A percentile compares a stretch with the other conserved stretches of the same genome.
Conservation (phyloP, 1,284 basidiomycete species). For the Cryptococcus sp. region DNA sequence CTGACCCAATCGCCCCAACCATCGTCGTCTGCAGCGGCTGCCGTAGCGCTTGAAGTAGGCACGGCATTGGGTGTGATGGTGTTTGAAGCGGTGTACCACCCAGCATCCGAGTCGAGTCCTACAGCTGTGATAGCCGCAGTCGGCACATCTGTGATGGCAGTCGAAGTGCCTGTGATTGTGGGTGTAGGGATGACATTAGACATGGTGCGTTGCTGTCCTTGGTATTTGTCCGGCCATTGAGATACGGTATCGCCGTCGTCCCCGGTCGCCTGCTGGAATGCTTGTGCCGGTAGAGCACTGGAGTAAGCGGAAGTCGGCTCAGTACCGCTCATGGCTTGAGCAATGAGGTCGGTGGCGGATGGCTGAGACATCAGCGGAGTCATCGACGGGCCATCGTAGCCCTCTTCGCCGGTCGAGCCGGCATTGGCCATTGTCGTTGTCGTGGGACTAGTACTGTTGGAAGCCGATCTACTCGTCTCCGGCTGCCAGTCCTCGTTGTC, state of each 20-base stretch:
- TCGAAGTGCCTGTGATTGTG: conserved; percentile 1
- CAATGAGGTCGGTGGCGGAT: conserved; percentile 11
- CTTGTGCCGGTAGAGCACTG: too few relatives aligned
- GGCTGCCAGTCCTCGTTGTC: too few relatives aligned
- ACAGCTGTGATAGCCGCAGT: neutral
- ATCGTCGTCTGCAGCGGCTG: neutral
- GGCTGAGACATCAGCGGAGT: neutral
- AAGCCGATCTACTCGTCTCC: too few relatives aligned
- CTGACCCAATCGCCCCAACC: conserved; percentile 6
- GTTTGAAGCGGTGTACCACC: neutral
- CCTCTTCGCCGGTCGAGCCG: neutral
- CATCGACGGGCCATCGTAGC: neutral
- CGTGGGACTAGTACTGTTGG: neutral
- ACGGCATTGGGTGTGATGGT: neutral
- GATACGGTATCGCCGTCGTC: neutral
- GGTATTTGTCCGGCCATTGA: neutral
- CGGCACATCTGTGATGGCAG: conserved; percentile 1
- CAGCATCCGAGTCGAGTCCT: neutral
- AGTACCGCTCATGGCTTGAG: conserved; percentile 1
- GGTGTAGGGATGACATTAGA: neutral
- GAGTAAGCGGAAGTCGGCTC: conserved; percentile 2
- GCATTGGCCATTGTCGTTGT: neutral
- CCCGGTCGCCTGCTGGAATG: too few relatives aligned
- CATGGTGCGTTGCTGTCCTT: neutral
- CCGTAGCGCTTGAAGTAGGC: neutral